Base-by-base conservation (phyloP, 371 early-diverging fungal genomes). In the Mortierella sp. region DNA sequence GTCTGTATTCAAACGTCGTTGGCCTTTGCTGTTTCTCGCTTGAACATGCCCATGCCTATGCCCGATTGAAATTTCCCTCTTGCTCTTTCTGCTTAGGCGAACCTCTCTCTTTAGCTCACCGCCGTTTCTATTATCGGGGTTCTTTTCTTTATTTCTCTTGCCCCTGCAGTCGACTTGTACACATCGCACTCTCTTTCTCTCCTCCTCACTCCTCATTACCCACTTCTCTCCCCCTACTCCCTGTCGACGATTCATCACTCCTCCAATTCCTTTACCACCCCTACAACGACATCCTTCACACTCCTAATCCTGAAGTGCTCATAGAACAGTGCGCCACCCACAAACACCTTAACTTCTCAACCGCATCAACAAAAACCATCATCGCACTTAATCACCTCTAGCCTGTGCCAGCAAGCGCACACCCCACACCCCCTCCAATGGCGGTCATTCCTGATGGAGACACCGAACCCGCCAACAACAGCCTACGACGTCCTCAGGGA, bases 361-460 rank as follows among this genome's bases (percentile, higher is more conserved):
- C 57, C 10, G 26, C 28, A 11, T 26, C 6, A 61, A n/a, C 54
- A 54, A 54, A 5, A 54, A 54, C 11, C 67, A 67, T 67, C 67
- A 67, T 67, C 67, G 67, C 67, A 67, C 10, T 24, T 28, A 61
- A 16, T 61, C 61, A 61, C 31, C 61, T 31, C 19, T 61, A 67
- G 34, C 72, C 37, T 34, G 72, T 55, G 76, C 46, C 76, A 76
- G 77, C 71, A 71, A 55, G 64, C 46, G 71, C 46, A 76, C 46
- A 53, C 50, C 57, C 71, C 48, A 55, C 57, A 57, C 70, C 70
- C 31, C 57, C 73, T 71, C 28, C 9, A 48, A 82, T 82, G 82
- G 82, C 74, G 57, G 74, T 53, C 71, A 77, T 48, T 40, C 78
- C 74, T 54, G 75, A 77, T 61, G 72, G 76, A 31, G 67, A 80